These are phyloP conservation scores for Trichosporon asahii DNA, from an alignment of 1,284 basidiomycete genomes.

Conservation along the genomic window DNA sequence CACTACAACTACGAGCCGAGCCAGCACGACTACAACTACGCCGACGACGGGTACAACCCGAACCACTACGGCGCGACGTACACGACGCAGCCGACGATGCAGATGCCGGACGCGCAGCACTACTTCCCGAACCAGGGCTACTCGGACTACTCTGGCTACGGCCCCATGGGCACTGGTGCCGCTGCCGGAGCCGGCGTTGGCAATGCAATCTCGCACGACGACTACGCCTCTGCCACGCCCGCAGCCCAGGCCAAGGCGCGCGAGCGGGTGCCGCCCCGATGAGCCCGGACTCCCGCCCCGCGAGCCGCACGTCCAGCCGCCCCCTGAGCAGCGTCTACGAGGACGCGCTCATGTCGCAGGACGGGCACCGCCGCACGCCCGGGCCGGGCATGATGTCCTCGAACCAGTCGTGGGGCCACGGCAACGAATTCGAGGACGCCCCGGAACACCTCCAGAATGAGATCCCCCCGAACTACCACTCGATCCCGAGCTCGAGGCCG, in stretches of 20 bases:
- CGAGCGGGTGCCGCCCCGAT: conserved; percentile 23
- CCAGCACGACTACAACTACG: conserved; percentile 8
- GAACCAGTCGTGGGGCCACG: not conserved
- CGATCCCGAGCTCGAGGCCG: not conserved
- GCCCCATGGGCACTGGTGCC: conserved; percentile 5
- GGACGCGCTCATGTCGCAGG: conserved; percentile 32
- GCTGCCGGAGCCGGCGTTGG: conserved; percentile 7
- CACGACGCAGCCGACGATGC: conserved; percentile 26
- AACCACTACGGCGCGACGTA: conserved; percentile 26
- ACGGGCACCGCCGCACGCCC: conserved; percentile 16
- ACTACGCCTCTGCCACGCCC: conserved; percentile 16
- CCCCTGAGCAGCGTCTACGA: conserved; percentile 10
- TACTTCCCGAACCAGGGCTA: conserved; percentile 30
- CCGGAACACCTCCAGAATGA: conserved; percentile 29
- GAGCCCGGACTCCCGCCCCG: not conserved
- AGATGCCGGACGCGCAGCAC: conserved; percentile 46
- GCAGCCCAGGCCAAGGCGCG: conserved; percentile 41
- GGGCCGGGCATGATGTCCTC: conserved; percentile 13
- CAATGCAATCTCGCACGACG: conserved; percentile 7
- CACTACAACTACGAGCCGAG: conserved; percentile 9
- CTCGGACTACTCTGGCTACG: conserved; percentile 22
- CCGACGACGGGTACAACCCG: not conserved
- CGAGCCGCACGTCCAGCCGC: not conserved
- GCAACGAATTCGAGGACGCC: conserved; percentile 1
- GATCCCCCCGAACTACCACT: conserved; percentile 42